phyloP scores from a whole-genome alignment of 495 filamentous ascomycete genomes.

The Tuber borchii region DNA sequence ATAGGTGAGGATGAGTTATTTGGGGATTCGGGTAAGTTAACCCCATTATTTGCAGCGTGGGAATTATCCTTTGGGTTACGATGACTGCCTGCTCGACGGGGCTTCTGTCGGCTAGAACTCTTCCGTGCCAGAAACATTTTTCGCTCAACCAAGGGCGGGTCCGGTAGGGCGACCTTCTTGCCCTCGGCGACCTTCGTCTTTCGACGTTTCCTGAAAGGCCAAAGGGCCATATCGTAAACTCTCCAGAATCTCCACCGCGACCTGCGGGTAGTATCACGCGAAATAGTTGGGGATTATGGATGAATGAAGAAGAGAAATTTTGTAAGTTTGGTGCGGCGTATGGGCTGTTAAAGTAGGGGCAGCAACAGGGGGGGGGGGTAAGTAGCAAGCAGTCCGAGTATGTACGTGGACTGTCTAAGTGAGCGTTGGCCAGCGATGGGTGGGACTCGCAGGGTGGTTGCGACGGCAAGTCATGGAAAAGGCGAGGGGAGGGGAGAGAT shows the following conservation, averaged over 20 bases:
- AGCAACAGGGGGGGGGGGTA: slow-evolving; percentile 12
- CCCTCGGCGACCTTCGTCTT: slow-evolving; percentile 38
- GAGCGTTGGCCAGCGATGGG: slow-evolving; percentile 31
- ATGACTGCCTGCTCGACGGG: slow-evolving; percentile 28
- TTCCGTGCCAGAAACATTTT: slow-evolving; percentile 36
- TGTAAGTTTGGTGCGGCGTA: slow-evolving; percentile 13
- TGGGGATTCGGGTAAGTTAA: slow-evolving; percentile 18
- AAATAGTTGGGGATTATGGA: slow-evolving; percentile 33
- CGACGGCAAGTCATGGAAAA: slow-evolving; percentile 34
- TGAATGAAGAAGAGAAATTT: slow-evolving; percentile 19
- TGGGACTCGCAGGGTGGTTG: slow-evolving; percentile 37
- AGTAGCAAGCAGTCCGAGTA: slow-evolving; percentile 21
- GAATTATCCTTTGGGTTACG: slow-evolving; percentile 6
- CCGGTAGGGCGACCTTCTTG: slow-evolving; percentile 21
- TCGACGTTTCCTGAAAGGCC: slow-evolving; percentile 40
- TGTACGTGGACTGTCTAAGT: slow-evolving; percentile 26
- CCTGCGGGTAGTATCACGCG: slow-evolving; percentile 27
- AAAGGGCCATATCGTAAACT: slow-evolving; percentile 37
- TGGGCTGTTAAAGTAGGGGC: slow-evolving; percentile 3
- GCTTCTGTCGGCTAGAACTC: slow-evolving; percentile 30
- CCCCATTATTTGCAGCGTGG: slow-evolving; percentile 2
- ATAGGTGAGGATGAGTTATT: slow-evolving; percentile 23
- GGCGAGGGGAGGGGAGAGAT: slow-evolving; percentile 33
- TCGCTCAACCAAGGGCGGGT: slow-evolving; percentile 32
- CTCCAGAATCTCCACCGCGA: slow-evolving; percentile 34